Evolutionary conservation across 345 rosid genomes (phyloP).

Genomic region (Gynandropsis gynandra): DNA sequence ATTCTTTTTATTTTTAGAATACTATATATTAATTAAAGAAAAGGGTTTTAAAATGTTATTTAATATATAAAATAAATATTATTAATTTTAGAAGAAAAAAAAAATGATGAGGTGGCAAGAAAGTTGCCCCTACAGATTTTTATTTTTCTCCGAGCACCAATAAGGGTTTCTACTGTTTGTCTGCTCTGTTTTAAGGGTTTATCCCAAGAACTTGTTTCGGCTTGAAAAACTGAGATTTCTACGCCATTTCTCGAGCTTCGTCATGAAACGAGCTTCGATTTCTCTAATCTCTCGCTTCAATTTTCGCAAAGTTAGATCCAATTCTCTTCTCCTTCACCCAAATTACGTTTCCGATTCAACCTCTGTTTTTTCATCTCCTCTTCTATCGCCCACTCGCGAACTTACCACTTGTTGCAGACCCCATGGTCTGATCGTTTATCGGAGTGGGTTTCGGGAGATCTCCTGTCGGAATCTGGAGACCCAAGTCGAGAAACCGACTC

Average conservation of each 20-base stretch:
- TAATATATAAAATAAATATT: too few species aligned
- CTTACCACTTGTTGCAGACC: conserved; percentile 34
- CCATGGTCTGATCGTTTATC: conserved; percentile 28
- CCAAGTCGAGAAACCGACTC: conserved; percentile 42
- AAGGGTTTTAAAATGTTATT: too few species aligned
- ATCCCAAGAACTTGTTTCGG: too few species aligned
- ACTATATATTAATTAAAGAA: too few species aligned
- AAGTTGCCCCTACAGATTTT: conserved; percentile 10
- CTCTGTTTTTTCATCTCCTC: conserved; percentile 21
- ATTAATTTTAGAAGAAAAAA: too few species aligned
- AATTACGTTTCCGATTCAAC: conserved; percentile 23
- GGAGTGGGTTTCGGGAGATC: conserved; percentile 29
- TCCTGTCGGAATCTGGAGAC: conserved; percentile 46
- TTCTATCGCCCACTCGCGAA: conserved; percentile 15
- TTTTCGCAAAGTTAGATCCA: conserved; percentile 29
- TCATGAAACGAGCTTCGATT: conserved; percentile 54
- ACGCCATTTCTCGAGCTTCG: conserved; percentile 14
- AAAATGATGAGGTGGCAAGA: too few species aligned
- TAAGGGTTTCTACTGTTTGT: too few species aligned
- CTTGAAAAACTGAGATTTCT: not conserved
- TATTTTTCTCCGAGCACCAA: too few species aligned
- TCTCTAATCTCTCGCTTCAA: conserved; percentile 42
- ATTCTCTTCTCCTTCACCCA: conserved; percentile 23
- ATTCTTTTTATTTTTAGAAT: too few species aligned
- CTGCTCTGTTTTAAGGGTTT: not conserved